Base-by-base conservation (phyloP, 2,329 filamentous ascomycete genomes). In the Aspergillus fumigatiaffinis region DNA sequence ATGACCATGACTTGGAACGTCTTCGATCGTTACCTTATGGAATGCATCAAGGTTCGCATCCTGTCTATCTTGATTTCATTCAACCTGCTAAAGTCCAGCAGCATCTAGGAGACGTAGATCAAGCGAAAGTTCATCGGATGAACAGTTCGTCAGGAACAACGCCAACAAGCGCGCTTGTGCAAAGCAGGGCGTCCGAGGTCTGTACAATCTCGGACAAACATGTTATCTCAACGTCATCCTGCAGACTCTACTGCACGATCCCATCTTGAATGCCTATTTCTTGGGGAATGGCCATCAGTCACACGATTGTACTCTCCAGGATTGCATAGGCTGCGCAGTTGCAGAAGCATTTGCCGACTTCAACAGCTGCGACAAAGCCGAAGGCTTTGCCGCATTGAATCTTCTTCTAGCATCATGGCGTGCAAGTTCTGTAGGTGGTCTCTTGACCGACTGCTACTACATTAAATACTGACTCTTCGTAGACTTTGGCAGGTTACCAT, bases 161-260 rank as follows among this genome's bases (percentile, higher is more conserved):
- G 92, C 92, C 12, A 87, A 84, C 28, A 84, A 87, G 56, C 87
- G 90, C 6, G 89, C 91, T 12, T 97, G 93, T 71, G 87, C 90
- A 56, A 92, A 91, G 20, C 92, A 89, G 64, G 93, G 94, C 9
- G 84, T 97, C 42, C 87, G 94, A 38, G 93, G 93, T 32, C 88
- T 99, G 59, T 97, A 96, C 76, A 99, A 97, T 70, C 93, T 96
- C 72, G 94, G 93, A n/a, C 92, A 95, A 57, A 97, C 94, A 10
- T 99, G 93, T 78, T 99, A 97, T 76, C 93, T 97, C 82, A 96
- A 94, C 66, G 93, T 97, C 29, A 92, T 97, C 50, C 81, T 99
- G 17, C 94, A 97, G 73, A 92, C 89, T 56, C 87, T 99, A 66
- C 84, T 97, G 54, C 93, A 97, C 77, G 97, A 97, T 70, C 93